These are phyloP conservation scores for Aspergillus carlsbadensis DNA, from an alignment of 495 filamentous ascomycete species.

Conservation along the genomic window DNA sequence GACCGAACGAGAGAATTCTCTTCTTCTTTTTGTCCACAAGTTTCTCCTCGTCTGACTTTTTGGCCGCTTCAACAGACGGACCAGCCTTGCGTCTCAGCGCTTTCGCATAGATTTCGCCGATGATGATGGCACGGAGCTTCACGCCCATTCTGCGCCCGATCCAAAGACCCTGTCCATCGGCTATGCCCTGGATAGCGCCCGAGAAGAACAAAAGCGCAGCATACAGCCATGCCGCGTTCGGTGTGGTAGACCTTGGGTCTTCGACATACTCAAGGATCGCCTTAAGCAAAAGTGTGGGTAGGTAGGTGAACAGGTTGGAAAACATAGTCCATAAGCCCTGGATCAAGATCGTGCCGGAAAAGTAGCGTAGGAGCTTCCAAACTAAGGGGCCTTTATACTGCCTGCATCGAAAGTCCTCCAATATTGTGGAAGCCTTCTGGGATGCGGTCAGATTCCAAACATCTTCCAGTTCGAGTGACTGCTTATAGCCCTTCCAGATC, in stretches of 20 bases:
- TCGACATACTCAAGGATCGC: conserved; percentile 93
- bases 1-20: conserved; percentile 52
- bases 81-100: conserved; percentile 89
- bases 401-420: conserved; percentile 78
- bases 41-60: conserved; percentile 40
- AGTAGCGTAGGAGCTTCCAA: conserved; percentile 80
- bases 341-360: conserved; percentile 69
- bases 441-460: conserved; percentile 90
- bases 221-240: conserved; percentile 93
- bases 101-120: conserved; percentile 98
- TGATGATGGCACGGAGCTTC: conserved; percentile 86
- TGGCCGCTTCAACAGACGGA: conserved; percentile 59
- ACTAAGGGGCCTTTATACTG: conserved; percentile 81
- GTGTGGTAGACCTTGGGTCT: conserved; percentile 70
- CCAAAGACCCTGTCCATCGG: conserved; percentile 86
- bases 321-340: conserved; percentile 81
- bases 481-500: conserved; percentile 86
- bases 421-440: conserved; percentile 78
- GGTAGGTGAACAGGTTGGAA: conserved; percentile 79
- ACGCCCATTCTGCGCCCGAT: conserved; percentile 94
- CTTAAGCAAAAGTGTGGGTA: conserved; percentile 85
- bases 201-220: conserved; percentile 86
- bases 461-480: conserved; percentile 75
- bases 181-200: conserved; percentile 72
- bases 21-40: conserved; percentile 47